Base-by-base conservation (phyloP, 2,329 filamentous ascomycete genomes). In the Nigrospora osmanthi region DNA sequence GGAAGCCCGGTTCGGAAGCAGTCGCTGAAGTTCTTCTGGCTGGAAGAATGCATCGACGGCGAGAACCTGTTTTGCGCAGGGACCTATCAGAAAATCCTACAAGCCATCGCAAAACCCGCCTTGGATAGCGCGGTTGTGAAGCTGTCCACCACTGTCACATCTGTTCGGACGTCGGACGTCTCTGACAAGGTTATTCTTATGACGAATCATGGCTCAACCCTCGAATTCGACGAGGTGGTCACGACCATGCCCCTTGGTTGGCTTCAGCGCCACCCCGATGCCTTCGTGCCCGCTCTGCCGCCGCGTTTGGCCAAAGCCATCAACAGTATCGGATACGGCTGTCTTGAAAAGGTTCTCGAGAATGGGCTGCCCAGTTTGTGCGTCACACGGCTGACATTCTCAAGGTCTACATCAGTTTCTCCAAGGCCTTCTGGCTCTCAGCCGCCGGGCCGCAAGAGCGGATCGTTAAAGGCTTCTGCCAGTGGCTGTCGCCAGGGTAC, bases 11-110 rank as follows among this genome's bases (percentile, higher is more conserved):
- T 86, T 10, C 65, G 71, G 43, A 73, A 58, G 23, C 85, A 89
- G 59, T 87, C 83, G 53, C 67, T 89, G 31, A 86, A 82, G 65
- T 89, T 80, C 65, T 86, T 88, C 59, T 88, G 84, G 83, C 59
- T 89, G 6, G 85, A 89, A 58, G 83, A 89, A 61, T 87, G 83
- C 52, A 81, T 89, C 43, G 84, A 88, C 57, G 85, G 84, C 38
- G 78, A 80, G 53, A 82, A 81, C 46, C 60, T 81, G 12, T 80
- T 81, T 50, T 78, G 76, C 47, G 71, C 73, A 6, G 76, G 75
- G 11, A 82, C 79, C 1, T 82, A 82, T 54, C 65, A 71, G 47
- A 74, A 74, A 42, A 74, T 82, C 13, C 62, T 83, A n/a, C 63
- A 76, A 13, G 68, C 68, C 35, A 72, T 88, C 35, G 72, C 81